Evolutionary conservation across 805 yeast genomes (phyloP).

Genomic region (Ogataea pini): DNA sequence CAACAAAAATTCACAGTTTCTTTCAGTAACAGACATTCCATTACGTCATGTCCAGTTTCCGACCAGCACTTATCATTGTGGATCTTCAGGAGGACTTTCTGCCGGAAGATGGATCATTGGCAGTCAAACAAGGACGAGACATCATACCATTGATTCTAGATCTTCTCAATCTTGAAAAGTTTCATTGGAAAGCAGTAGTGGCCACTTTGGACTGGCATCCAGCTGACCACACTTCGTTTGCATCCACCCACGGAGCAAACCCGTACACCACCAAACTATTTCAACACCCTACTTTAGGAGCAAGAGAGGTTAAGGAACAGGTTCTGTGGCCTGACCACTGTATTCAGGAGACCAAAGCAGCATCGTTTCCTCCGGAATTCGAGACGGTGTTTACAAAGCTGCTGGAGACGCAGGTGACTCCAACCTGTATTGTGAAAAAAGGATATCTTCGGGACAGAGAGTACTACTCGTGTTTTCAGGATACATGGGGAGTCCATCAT

Average conservation of each 20-base stretch:
- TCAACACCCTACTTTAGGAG: slow-evolving; percentile 47
- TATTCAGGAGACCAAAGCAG: slow-evolving; percentile 68
- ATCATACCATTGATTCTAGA: slow-evolving; percentile 54
- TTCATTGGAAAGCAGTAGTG: slow-evolving; percentile 62
- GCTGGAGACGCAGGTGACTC: slow-evolving; percentile 35
- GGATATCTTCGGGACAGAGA: slow-evolving; percentile 76
- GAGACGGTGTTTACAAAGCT: slow-evolving; percentile 32
- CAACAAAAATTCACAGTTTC: too few relatives aligned
- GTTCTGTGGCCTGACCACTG: slow-evolving; percentile 93
- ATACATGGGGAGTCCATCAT: slow-evolving; percentile 68
- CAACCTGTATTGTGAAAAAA: slow-evolving; percentile 55
- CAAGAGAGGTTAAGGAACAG: slow-evolving; percentile 38
- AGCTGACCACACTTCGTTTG: slow-evolving; percentile 74
- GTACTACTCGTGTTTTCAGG: slow-evolving; percentile 84
- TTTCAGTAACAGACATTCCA: neutral
- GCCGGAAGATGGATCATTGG: slow-evolving; percentile 75
- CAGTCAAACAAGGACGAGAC: slow-evolving; percentile 63
- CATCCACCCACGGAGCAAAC: slow-evolving; percentile 54
- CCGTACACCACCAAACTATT: slow-evolving; percentile 56
- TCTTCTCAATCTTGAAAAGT: slow-evolving; percentile 42
- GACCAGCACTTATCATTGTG: slow-evolving; percentile 66
- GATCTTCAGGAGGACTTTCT: slow-evolving; percentile 89
- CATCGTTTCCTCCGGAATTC: slow-evolving; percentile 58
- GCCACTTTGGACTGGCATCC: slow-evolving; percentile 94
- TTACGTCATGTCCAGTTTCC: slow-evolving; percentile 11